phyloP scores from a whole-genome alignment of 2,329 filamentous ascomycete genomes.

The Pseudocercospora fijiensis region DNA sequence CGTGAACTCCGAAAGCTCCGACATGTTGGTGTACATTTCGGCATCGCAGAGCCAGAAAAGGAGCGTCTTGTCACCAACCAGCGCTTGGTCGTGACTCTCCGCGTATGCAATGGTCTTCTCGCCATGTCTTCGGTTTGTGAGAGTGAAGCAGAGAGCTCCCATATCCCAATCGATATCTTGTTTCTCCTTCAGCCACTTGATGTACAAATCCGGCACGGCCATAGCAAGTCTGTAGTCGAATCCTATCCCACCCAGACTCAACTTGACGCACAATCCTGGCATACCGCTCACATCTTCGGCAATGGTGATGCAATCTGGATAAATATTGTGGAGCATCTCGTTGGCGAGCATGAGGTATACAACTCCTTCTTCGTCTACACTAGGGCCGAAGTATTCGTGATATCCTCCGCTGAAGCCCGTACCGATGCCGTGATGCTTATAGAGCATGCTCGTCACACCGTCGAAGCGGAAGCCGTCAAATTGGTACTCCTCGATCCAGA shows the following conservation, averaged over 20 bases:
- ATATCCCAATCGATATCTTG: conserved; percentile 91
- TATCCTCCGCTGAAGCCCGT: conserved; percentile 98
- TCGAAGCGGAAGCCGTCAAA: conserved; percentile 99
- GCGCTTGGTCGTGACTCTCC: conserved; percentile 20
- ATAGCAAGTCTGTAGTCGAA: conserved; percentile 98
- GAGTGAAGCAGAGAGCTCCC: conserved; percentile 75
- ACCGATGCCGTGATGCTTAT: conserved; percentile 92
- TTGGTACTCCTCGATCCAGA: conserved; percentile 98
- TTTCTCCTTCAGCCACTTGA: conserved; percentile 95
- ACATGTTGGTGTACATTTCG: conserved; percentile 98
- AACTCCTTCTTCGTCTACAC: conserved; percentile 88
- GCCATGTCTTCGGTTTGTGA: conserved; percentile 89
- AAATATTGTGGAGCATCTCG: conserved; percentile 88
- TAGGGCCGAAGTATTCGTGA: conserved; percentile 91
- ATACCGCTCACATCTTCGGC: conserved; percentile 98
- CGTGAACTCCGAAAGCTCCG: conserved; percentile 75
- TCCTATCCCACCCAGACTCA: conserved; percentile 84
- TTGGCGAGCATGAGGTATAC: conserved; percentile 96
- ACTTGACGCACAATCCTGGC: conserved; percentile 87
- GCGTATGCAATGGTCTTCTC: conserved; percentile 86
- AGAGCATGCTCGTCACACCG: conserved; percentile 98
- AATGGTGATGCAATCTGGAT: conserved; percentile 83
- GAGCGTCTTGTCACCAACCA: conserved; percentile 84
- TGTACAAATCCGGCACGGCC: conserved; percentile 98
- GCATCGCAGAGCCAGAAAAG: conserved; percentile 99